Evolutionary conservation across 2,329 filamentous ascomycete genomes (phyloP).

Genomic region (Epichloe bromicola): DNA sequence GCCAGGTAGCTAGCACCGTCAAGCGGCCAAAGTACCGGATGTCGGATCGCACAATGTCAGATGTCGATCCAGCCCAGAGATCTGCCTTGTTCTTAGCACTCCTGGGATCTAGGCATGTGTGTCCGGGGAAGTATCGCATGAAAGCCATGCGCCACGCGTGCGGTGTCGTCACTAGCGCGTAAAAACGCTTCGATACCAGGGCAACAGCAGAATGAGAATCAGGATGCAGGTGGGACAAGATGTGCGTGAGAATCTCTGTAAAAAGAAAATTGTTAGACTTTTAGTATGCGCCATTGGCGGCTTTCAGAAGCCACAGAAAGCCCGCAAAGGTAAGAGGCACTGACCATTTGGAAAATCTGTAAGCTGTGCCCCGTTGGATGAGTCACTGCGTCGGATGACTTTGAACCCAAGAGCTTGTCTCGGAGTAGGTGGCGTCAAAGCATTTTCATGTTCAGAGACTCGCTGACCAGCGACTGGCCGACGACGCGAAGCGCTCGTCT

Average conservation of each 20-base stretch:
- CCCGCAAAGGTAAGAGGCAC: constrained; percentile 11
- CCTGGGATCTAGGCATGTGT: constrained; percentile 28
- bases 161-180: constrained; percentile 74
- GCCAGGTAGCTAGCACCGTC: constrained; percentile 78
- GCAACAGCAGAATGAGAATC: constrained; percentile 71
- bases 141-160: constrained; percentile 94
- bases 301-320: neutral
- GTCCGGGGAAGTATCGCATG: constrained; percentile 75
- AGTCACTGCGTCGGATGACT: constrained; percentile 35
- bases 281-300: no score
- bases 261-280: neutral
- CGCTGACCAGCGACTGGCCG: constrained; percentile 33
- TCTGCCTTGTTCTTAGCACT: constrained; percentile 21
- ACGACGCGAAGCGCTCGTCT: constrained; percentile 14
- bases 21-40: constrained; percentile 71
- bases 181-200: constrained; percentile 78
- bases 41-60: constrained; percentile 52
- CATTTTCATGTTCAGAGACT: constrained; percentile 49
- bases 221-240: constrained; percentile 79
- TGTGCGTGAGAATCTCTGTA: constrained; percentile 80
- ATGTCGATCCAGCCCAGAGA: constrained; percentile 30
- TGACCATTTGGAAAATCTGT: constrained; percentile 70
- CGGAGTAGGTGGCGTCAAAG: constrained; percentile 32
- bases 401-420: constrained; percentile 41
- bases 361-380: constrained; percentile 30